phyloP scores from a whole-genome alignment of 1,284 basidiomycete genomes.

The Wallemia hederae region DNA sequence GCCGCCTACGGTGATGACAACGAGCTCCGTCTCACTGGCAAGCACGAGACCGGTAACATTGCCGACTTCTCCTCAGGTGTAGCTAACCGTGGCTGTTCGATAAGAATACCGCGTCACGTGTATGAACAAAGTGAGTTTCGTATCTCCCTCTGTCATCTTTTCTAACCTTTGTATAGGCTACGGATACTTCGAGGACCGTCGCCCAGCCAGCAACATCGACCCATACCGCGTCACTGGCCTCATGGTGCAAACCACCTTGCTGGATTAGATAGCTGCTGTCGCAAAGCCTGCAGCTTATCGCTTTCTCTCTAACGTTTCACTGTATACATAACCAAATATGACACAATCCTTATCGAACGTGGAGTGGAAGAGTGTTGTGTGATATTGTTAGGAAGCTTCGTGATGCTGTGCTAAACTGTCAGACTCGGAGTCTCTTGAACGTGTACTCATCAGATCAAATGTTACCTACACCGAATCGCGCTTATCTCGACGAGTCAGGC shows the following conservation, averaged over 20 bases:
- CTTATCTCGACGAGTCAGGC: too few species aligned
- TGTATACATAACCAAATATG: too few species aligned
- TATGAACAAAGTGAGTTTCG: conserved; percentile 13
- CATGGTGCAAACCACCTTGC: background rate
- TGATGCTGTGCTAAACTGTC: too few species aligned
- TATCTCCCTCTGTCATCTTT: conserved; percentile 66
- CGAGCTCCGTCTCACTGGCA: conserved; percentile 69
- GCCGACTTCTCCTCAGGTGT: conserved; percentile 75
- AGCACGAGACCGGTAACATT: conserved; percentile 93
- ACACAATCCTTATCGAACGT: too few species aligned
- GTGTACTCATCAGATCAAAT: too few species aligned
- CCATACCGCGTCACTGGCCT: conserved; percentile 16
- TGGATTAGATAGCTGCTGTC: background rate
- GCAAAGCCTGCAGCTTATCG: too few species aligned
- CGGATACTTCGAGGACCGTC: conserved; percentile 87
- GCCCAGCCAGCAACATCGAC: conserved; percentile 94
- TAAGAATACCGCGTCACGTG: conserved; percentile 23
- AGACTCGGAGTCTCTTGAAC: too few species aligned
- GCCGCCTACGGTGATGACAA: conserved; percentile 93
- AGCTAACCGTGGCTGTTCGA: conserved; percentile 90
- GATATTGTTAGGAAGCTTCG: too few species aligned
- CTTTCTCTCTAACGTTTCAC: too few species aligned
- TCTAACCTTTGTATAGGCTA: conserved; percentile 34
- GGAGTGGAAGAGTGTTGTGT: too few species aligned
- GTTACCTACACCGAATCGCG: too few species aligned